phyloP scores from a whole-genome alignment of 1,139 yeast genomes.

The Arxiozyma slooffiae region DNA sequence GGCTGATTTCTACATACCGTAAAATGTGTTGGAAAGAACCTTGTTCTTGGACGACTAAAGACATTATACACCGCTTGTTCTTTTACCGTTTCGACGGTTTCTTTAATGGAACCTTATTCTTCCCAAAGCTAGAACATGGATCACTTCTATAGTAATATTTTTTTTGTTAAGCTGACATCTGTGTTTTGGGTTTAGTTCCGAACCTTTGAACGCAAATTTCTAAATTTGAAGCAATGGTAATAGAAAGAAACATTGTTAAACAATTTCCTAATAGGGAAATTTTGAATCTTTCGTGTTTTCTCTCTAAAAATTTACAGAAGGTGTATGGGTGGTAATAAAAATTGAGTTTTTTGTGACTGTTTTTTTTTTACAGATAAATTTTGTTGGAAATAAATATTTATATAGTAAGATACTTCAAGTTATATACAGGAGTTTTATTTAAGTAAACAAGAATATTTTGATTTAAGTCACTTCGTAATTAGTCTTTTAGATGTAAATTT shows the following conservation, averaged over 20 bases:
- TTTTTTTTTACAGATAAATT: too few species aligned
- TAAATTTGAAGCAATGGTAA: neutral
- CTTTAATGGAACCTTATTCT: neutral
- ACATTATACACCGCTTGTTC: constrained; percentile 41
- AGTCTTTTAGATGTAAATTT: neutral
- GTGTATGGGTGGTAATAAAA: neutral
- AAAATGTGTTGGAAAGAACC: constrained; percentile 99
- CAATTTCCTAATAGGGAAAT: neutral
- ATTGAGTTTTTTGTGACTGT: neutral
- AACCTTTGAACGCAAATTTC: neutral
- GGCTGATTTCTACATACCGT: constrained; percentile 37
- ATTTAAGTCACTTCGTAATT: neutral
- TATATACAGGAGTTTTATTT: neutral
- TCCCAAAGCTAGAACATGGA: neutral
- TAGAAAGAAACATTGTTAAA: neutral
- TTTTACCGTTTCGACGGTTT: neutral
- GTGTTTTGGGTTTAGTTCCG: neutral
- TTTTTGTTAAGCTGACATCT: neutral
- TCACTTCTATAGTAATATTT: neutral
- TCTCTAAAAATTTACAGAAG: neutral
- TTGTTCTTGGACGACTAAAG: constrained; percentile 97
- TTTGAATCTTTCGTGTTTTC: neutral
- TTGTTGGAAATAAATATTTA: too few species aligned
- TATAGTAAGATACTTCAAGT: neutral
- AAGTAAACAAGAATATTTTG: neutral